phyloP scores from a whole-genome alignment of 257 asterid genomes.

The Capsicum baccatum region DNA sequence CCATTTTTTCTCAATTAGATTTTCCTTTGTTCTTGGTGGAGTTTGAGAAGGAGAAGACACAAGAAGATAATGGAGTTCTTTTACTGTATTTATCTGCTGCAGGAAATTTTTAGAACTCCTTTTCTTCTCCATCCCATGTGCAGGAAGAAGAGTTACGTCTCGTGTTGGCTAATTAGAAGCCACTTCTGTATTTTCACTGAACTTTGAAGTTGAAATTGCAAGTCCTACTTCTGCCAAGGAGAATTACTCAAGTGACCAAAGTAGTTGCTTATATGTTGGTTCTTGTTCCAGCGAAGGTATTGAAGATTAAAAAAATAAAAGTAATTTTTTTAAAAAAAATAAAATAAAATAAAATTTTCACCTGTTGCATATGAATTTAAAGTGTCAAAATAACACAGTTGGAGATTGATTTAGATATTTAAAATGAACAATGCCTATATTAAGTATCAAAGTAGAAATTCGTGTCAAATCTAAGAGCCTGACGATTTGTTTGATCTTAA shows the following conservation, averaged over 20 bases:
- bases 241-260: slow-evolving; percentile 34
- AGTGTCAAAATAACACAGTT: no score
- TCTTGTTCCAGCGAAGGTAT: slow-evolving; percentile 82
- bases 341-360: no score
- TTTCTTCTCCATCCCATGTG: slow-evolving; percentile 63
- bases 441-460: no score
- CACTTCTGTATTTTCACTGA: slow-evolving; percentile 43
- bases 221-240: slow-evolving; percentile 48
- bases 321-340: no score
- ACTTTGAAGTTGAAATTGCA: slow-evolving; percentile 47
- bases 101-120: slow-evolving; percentile 58
- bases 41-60: no score
- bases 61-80: slow-evolving; percentile 47
- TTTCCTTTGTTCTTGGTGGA: no score
- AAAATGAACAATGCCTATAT: no score
- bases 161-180: slow-evolving; percentile 58
- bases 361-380: no score
- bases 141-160: slow-evolving; percentile 61
- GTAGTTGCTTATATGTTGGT: slow-evolving; percentile 73
- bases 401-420: no score
- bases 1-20: no score
- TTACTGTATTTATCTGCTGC: slow-evolving; percentile 80
- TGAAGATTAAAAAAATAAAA: not conserved
- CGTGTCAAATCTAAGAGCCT: no score
- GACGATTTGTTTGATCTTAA: no score